Conservation (phyloP, 1,284 basidiomycete genomes). For the Prillingera fragicola region DNA sequence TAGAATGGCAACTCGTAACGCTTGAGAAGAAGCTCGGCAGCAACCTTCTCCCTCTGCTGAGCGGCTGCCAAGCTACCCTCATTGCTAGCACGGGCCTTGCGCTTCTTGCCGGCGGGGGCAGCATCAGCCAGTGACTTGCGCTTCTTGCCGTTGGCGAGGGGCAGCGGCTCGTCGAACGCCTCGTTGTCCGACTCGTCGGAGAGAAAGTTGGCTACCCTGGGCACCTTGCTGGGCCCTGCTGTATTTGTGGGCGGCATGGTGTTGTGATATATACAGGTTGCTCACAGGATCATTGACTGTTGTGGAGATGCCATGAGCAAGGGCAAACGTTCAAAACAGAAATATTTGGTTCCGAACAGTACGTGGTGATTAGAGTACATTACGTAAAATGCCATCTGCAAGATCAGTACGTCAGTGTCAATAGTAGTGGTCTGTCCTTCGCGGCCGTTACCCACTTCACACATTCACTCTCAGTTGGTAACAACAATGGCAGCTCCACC, state of each 20-base stretch:
- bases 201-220: constrained; percentile 18
- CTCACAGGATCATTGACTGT: background rate
- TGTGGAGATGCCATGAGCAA: background rate
- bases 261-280: background rate
- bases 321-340: background rate
- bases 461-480: too few relatives aligned
- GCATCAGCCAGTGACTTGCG: background rate
- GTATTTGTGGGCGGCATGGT: constrained; percentile 7
- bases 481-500: constrained; percentile 7
- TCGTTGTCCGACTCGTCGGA: constrained; percentile 16
- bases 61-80: background rate
- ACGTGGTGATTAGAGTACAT: too few relatives aligned
- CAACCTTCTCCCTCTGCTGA: constrained; percentile 11
- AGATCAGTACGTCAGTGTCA: background rate
- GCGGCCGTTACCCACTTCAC: too few relatives aligned
- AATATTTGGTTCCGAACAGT: constrained; percentile 14
- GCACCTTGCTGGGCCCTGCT: constrained; percentile 4
- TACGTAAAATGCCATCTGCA: too few relatives aligned
- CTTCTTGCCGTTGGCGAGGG: background rate
- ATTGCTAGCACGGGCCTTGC: background rate
- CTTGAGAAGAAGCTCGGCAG: constrained; percentile 55
- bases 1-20: constrained; percentile 70
- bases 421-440: background rate
- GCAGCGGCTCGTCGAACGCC: background rate
- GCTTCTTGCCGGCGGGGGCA: constrained; percentile 1